Evolutionary conservation across 2,329 filamentous ascomycete species (phyloP).

Genomic region (Pleurostoma richardsiae): DNA sequence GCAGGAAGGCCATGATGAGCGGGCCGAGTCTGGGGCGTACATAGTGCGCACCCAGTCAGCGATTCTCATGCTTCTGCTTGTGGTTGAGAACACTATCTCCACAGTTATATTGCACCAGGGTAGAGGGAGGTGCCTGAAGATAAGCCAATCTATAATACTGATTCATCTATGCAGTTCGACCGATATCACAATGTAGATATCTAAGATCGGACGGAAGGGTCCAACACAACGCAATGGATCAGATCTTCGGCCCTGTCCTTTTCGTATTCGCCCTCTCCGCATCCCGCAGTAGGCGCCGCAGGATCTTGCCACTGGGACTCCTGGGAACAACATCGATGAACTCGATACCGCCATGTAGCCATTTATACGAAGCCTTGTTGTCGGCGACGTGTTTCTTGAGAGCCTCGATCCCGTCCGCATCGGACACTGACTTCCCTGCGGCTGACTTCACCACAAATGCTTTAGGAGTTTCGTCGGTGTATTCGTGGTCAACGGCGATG

Average conservation of each 20-base stretch:
- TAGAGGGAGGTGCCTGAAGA: too few relatives aligned
- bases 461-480: conserved; percentile 48
- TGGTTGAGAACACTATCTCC: too few relatives aligned
- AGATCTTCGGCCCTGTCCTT: conserved; percentile 57
- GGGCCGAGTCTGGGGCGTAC: too few relatives aligned
- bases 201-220: too few relatives aligned
- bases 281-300: conserved; percentile 58
- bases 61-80: too few relatives aligned
- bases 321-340: conserved; percentile 58
- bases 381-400: conserved; percentile 49
- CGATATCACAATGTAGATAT: too few relatives aligned
- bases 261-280: conserved; percentile 60
- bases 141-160: too few relatives aligned
- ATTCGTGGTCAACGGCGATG: conserved; percentile 52
- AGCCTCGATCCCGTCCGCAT: conserved; percentile 34
- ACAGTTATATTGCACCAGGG: too few relatives aligned
- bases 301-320: conserved; percentile 60
- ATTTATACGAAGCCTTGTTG: conserved; percentile 55
- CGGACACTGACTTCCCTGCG: conserved; percentile 38
- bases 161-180: too few relatives aligned
- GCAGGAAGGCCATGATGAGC: too few relatives aligned
- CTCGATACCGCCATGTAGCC: conserved; percentile 46
- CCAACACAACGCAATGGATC: conserved; percentile 12
- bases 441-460: conserved; percentile 42
- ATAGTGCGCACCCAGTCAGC: too few relatives aligned